Base-by-base conservation (phyloP, 2,329 filamentous ascomycete genomes). In the Pseudogymnoascus destructans region DNA sequence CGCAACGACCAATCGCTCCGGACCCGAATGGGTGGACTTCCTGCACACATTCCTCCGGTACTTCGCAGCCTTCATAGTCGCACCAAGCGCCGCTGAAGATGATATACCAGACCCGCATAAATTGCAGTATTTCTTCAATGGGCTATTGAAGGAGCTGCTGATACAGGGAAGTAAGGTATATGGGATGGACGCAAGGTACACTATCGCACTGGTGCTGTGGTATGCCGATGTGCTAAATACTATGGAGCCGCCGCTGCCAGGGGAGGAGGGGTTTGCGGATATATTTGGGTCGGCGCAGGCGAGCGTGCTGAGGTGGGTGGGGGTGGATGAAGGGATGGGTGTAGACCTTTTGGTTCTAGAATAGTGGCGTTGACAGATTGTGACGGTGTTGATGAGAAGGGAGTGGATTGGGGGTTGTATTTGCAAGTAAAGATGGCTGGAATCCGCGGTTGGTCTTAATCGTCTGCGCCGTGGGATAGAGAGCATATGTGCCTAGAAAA, bases 401-500 rank as follows among this genome's bases (percentile, higher is more conserved):
- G 15, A 38, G 13, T 38, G 15, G 13, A 2, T 38, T 17, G n/a
- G 6, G 35, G 11, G 15, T n/a, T 17, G 35, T 17, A 19, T 19
- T 10, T 38, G n/a, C n/a, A n/a, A n/a, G n/a, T n/a, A 3, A 35
- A 6, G 13, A 6, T 35, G 13, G 33, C 5, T 15, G 1, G 33
- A 35, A 15, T 5, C 11, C 15, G 15, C 8, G 15, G 15, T 38
- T 38, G 3, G 8, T n/a, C n/a, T n/a, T n/a, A n/a, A n/a, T n/a
- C n/a, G n/a, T n/a, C n/a, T n/a, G n/a, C n/a, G n/a, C n/a, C n/a
- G n/a, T n/a, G n/a, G n/a, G n/a, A n/a, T n/a, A n/a, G 19, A 23
- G 13, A 6, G 40, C 1, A 1, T 4, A 1, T 8, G 5, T 13
- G 6, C 1, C 1, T n/a, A 3, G 40, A 0, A 3, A 9, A n/a